These are phyloP conservation scores for Kwoniella newhampshirensis DNA, from an alignment of 768 basidiomycete genomes.

Conservation along the genomic window DNA sequence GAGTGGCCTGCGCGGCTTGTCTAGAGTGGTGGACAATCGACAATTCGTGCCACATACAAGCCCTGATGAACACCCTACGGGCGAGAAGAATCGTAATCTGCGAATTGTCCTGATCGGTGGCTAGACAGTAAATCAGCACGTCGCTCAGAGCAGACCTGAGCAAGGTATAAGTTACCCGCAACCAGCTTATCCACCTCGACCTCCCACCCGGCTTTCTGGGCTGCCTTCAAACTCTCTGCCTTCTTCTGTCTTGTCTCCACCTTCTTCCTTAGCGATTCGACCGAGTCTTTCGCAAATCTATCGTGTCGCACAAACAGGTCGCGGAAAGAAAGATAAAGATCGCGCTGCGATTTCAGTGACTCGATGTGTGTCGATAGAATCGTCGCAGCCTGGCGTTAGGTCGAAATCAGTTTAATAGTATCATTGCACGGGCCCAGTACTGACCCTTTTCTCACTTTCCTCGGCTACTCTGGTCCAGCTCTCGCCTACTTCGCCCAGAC, in stretches of 20 bases:
- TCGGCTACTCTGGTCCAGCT: constrained; percentile 45
- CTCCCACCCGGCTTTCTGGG: constrained; percentile 79
- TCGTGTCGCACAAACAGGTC: constrained; percentile 85
- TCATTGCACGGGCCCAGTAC: constrained; percentile 11
- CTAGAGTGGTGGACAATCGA: constrained; percentile 86
- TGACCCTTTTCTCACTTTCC: constrained; percentile 48
- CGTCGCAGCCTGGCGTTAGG: constrained; percentile 16
- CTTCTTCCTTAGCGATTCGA: constrained; percentile 81
- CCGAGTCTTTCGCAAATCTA: constrained; percentile 78
- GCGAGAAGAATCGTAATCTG: constrained; percentile 71
- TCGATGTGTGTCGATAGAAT: constrained; percentile 39
- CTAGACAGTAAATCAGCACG: constrained; percentile 22
- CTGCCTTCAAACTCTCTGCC: constrained; percentile 69
- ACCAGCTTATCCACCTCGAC: constrained; percentile 77
- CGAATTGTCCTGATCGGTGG: constrained; percentile 82
- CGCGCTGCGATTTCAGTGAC: constrained; percentile 66
- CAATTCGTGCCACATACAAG: constrained; percentile 95
- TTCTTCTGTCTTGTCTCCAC: constrained; percentile 74
- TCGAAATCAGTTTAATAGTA: not conserved
- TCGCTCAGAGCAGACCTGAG: not conserved
- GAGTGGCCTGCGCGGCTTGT: constrained; percentile 77
- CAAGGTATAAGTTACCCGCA: constrained; percentile 24
- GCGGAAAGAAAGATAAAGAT: constrained; percentile 80
- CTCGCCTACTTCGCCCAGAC: constrained; percentile 57
- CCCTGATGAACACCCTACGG: constrained; percentile 80